Evolutionary conservation across 345 rosid species (phyloP), one percentile per base, ranked within the genome.

Genomic region (Moricandia moricandioides): DNA sequence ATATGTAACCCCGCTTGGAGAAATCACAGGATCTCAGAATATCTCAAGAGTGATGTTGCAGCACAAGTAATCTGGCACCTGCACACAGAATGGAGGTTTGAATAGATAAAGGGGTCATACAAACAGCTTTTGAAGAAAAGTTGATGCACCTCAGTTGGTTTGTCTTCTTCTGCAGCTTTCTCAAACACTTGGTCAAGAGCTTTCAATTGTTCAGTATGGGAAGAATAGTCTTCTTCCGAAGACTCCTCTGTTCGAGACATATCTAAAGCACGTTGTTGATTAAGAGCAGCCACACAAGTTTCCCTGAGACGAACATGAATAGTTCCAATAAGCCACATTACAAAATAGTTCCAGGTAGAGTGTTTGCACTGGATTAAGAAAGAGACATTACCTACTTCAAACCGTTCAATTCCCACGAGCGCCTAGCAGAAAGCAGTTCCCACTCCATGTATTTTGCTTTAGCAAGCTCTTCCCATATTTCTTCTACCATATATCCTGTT

Each of bases 61-160:
- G 63, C 99, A 91, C 7, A 91, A 79, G 69, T 87, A 88, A 82
- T 88, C 97, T 1, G 99, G 99, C 72, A 95, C 96, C 99, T 95
- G 86, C 11, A 27, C 18, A 34, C 62, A 72, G n/a, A 47, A 27
- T 40, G 24, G 30, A 69, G 33, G 27, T 27, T 18, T 37, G 0
- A 16, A 45, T 8, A 43, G n/a, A 35, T 21, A 3, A 62, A 30
- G 11, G 63, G 69, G 4, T n/a, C 39, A 49, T 14, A 47, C 12
- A 54, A 21, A 65, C 29, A 6, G 26, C 9, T 57, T 56, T 24
- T 11, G 4, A 70, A 13, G 49, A 13, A 34, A 71, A 17, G 1
- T 26, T 65, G 30, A 61, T 30, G 45, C 54, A 89, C 97, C 84
- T 95, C 96, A 6, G 84, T 62, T 56, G 91, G 89, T 4, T 65